Percentiles rank a stretch among this genome's conserved stretches.
phyloP scores from a whole-genome alignment of 208 protist genomes.

The Porcisia deanei region DNA sequence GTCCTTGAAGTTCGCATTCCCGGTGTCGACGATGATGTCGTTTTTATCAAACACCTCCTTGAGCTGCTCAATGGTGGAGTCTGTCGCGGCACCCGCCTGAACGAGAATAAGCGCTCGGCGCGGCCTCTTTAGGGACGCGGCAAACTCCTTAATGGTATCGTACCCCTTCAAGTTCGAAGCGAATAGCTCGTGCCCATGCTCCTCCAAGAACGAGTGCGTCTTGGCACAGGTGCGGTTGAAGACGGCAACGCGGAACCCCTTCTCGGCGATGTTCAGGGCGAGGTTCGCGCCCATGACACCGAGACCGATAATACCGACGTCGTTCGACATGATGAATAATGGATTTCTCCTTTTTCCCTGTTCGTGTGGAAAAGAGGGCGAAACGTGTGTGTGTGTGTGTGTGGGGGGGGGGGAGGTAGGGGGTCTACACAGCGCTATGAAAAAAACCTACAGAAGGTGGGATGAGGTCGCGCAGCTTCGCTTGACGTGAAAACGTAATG shows the following conservation, averaged over 20 bases:
- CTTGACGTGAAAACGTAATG: not conserved
- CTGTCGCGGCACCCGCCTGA: conserved; percentile 96
- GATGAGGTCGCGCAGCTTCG: not conserved
- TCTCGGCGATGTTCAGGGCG: conserved; percentile 97
- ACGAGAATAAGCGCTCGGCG: conserved; percentile 96
- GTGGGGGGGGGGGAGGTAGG: conserved; percentile 14
- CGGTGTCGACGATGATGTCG: conserved; percentile 97
- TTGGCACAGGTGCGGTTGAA: conserved; percentile 93
- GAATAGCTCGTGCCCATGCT: conserved; percentile 45
- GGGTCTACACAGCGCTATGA: no score
- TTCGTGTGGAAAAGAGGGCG: not conserved
- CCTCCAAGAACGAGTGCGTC: conserved; percentile 87
- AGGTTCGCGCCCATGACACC: conserved; percentile 99
- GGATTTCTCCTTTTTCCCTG: not conserved
- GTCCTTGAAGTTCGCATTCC: conserved; percentile 96
- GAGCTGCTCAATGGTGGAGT: conserved; percentile 94
- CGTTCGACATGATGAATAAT: conserved; percentile 69
- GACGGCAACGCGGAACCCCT: conserved; percentile 94
- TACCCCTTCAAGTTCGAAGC: conserved; percentile 73
- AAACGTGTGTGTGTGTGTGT: not conserved
- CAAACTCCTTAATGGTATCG: conserved; percentile 79
- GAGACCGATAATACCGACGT: conserved; percentile 97
- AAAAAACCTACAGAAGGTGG: no score
- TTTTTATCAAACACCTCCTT: conserved; percentile 75
- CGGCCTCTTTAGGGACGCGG: conserved; percentile 87